phyloP scores from a whole-genome alignment of 305 asterid genomes.

The Plantago rigida region DNA sequence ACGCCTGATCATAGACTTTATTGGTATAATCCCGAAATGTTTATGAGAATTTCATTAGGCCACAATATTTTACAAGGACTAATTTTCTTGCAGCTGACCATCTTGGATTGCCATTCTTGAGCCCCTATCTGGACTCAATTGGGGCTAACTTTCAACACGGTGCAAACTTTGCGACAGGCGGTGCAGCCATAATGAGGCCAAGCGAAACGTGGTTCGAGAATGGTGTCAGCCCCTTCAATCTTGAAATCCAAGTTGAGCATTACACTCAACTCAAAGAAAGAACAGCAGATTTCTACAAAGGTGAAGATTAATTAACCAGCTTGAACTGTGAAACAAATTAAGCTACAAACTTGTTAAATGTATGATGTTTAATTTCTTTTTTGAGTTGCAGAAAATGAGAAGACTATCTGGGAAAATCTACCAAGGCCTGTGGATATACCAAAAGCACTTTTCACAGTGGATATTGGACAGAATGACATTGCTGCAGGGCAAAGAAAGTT shows the following conservation, averaged over 20 bases:
- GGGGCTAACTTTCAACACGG: conserved; percentile 47
- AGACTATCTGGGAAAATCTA: conserved; percentile 29
- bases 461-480: conserved; percentile 73
- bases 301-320: conserved; percentile 4
- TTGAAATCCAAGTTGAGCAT: conserved; percentile 65
- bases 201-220: conserved; percentile 43
- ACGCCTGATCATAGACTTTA: conserved; percentile 42
- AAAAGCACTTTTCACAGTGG: conserved; percentile 53
- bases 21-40: conserved; percentile 25
- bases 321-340: no score
- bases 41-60: no score
- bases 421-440: conserved; percentile 45
- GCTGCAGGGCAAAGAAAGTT: conserved; percentile 26
- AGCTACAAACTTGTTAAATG: background rate
- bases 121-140: conserved; percentile 64
- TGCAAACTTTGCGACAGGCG: conserved; percentile 71
- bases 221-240: conserved; percentile 58
- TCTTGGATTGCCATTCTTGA: conserved; percentile 50
- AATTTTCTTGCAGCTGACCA: conserved; percentile 35
- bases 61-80: background rate
- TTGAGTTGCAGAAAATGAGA: conserved; percentile 22
- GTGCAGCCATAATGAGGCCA: conserved; percentile 49
- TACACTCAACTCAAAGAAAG: conserved; percentile 43
- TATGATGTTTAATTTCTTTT: background rate
- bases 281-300: conserved; percentile 39